Conservation (phyloP, 2,329 filamentous ascomycete species). For the Acarospora socialis region DNA sequence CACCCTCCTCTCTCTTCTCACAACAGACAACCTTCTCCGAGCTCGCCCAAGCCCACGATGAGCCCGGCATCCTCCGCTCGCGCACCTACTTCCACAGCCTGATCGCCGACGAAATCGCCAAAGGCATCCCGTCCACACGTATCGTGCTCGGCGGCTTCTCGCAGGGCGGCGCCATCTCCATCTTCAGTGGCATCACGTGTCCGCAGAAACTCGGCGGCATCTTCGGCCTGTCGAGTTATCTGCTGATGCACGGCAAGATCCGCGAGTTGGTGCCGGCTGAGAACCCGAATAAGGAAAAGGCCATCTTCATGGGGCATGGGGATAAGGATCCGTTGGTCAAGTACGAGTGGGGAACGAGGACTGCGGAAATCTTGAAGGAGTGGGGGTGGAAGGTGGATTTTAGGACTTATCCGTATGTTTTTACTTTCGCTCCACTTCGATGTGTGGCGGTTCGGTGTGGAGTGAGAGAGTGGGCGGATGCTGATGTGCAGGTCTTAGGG, state of each 20-base stretch:
- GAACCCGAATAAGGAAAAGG: conserved; percentile 55
- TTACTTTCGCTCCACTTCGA: background rate
- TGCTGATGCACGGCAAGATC: conserved; percentile 55
- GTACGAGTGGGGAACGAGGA: conserved; percentile 52
- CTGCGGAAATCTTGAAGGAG: conserved; percentile 50
- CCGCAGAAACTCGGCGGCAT: conserved; percentile 70
- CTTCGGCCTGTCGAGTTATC: conserved; percentile 69
- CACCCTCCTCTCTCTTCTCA: background rate
- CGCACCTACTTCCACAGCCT: conserved; percentile 64
- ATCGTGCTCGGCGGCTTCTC: conserved; percentile 61
- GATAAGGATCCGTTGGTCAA: conserved; percentile 58
- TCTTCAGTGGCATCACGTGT: conserved; percentile 65
- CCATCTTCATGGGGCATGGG: conserved; percentile 85
- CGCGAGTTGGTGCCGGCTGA: conserved; percentile 41
- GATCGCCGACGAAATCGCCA: conserved; percentile 65
- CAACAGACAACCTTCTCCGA: conserved; percentile 28
- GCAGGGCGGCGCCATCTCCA: conserved; percentile 74
- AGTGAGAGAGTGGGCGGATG: no score
- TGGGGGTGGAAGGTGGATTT: conserved; percentile 62
- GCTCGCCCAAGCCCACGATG: conserved; percentile 32
- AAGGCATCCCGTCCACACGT: conserved; percentile 66
- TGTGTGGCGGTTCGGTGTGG: background rate
- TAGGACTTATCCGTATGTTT: conserved; percentile 56
- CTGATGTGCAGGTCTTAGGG: conserved; percentile 28
- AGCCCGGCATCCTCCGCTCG: conserved; percentile 57